Conservation (phyloP, 2,329 filamentous ascomycete species). For the Arthrinium phaeospermum region DNA sequence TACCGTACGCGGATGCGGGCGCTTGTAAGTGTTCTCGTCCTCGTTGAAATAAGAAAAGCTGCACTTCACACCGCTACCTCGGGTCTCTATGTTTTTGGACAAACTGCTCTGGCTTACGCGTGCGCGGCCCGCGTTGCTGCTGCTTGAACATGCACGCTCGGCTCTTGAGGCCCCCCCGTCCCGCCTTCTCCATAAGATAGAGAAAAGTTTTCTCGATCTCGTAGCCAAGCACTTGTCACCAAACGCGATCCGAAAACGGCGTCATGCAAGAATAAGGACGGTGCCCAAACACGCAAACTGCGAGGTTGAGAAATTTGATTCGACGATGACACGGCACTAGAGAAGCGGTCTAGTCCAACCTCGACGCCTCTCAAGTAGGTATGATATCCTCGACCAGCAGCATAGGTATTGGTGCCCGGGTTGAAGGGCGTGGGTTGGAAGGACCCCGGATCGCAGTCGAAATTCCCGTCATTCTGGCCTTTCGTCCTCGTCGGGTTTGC, state of each 20-base stretch:
- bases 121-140: background rate
- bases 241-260: background rate
- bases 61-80: conserved; percentile 1
- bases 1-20: background rate
- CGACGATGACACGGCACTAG: background rate
- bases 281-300: background rate
- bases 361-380: background rate
- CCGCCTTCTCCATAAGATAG: background rate
- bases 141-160: background rate
- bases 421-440: background rate
- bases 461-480: background rate
- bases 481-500: background rate
- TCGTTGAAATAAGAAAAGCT: background rate
- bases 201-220: background rate
- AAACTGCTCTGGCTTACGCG: background rate
- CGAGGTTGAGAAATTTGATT: background rate
- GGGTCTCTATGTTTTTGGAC: background rate
- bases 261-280: background rate
- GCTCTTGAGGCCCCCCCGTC: background rate
- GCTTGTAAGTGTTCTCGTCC: background rate
- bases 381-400: background rate
- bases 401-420: too few relatives aligned
- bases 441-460: background rate
- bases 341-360: background rate
- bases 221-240: background rate